Percentiles rank a stretch among this genome's conserved stretches.
Evolutionary conservation across 164 flowering plant species (phyloP).

Genomic region (Vitis rupestris): DNA sequence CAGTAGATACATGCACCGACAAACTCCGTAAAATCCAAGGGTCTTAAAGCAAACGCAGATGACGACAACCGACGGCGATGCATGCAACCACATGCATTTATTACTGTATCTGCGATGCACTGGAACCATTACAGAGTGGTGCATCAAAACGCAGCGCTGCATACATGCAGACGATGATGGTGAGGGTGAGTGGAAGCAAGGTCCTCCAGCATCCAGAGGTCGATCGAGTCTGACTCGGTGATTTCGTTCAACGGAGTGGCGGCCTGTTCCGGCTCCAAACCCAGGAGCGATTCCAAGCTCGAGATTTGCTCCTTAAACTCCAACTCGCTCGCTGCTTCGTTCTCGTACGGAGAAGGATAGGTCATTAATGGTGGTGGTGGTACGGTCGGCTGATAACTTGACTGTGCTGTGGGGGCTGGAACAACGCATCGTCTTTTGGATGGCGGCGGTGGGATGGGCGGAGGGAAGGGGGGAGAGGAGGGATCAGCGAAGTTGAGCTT

Average conservation of each 20-base stretch:
- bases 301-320: constrained; percentile 46
- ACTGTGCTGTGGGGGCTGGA: constrained; percentile 1
- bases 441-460: constrained; percentile 14
- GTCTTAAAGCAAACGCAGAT: too few species aligned
- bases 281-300: constrained; percentile 54
- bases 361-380: neutral
- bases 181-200: constrained; percentile 18
- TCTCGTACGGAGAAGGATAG: neutral
- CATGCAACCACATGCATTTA: too few species aligned
- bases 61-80: too few species aligned
- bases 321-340: neutral
- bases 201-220: constrained; percentile 42
- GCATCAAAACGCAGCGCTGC: neutral
- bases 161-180: neutral
- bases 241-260: neutral
- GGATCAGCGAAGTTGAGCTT: constrained; percentile 56
- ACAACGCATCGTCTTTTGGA: constrained; percentile 26
- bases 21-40: too few species aligned
- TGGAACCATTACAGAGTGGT: too few species aligned
- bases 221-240: constrained; percentile 18
- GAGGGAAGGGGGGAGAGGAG: neutral
- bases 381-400: constrained; percentile 4
- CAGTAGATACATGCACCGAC: too few species aligned
- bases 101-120: too few species aligned
- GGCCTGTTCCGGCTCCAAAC: constrained; percentile 29